Conservation (phyloP, 2,329 filamentous ascomycete species). For the Phaeosphaeria sp. region DNA sequence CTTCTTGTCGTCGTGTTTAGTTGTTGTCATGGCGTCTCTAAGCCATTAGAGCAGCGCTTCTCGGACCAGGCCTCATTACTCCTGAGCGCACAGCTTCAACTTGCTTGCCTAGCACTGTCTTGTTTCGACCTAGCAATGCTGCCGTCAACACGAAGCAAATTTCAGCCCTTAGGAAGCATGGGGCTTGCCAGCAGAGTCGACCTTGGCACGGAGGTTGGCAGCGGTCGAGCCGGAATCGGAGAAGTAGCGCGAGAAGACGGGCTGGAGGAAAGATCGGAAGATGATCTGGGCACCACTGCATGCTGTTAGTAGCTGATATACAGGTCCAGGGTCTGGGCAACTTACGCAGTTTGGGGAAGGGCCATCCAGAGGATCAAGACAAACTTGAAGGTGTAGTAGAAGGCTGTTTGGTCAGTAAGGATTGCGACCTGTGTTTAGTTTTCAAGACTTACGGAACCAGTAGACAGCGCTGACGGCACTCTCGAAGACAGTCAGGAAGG, state of each 20-base stretch:
- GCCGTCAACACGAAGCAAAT: constrained; percentile 32
- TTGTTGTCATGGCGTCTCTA: constrained; percentile 33
- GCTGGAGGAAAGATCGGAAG: constrained; percentile 95
- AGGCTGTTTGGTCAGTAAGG: constrained; percentile 59
- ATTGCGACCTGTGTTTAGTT: not conserved
- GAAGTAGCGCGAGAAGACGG: constrained; percentile 94
- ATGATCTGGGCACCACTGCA: constrained; percentile 89
- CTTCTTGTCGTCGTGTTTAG: constrained; percentile 27
- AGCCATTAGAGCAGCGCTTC: constrained; percentile 37
- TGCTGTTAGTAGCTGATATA: constrained; percentile 12
- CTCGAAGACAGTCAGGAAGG: constrained; percentile 83
- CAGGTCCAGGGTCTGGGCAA: constrained; percentile 19
- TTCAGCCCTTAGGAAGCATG: constrained; percentile 34
- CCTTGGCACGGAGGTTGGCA: constrained; percentile 87
- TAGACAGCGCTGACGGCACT: constrained; percentile 84
- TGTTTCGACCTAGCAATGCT: constrained; percentile 29
- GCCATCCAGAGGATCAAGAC: constrained; percentile 96
- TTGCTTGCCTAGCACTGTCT: not conserved
- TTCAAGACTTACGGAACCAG: constrained; percentile 70
- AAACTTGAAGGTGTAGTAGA: constrained; percentile 99
- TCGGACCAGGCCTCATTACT: constrained; percentile 13
- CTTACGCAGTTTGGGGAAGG: constrained; percentile 90
- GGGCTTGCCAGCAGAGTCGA: constrained; percentile 67
- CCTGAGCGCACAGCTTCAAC: not conserved
- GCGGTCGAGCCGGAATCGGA: constrained; percentile 72